phyloP scores from a whole-genome alignment of 768 basidiomycete genomes.

The Tulasnella calospora region DNA sequence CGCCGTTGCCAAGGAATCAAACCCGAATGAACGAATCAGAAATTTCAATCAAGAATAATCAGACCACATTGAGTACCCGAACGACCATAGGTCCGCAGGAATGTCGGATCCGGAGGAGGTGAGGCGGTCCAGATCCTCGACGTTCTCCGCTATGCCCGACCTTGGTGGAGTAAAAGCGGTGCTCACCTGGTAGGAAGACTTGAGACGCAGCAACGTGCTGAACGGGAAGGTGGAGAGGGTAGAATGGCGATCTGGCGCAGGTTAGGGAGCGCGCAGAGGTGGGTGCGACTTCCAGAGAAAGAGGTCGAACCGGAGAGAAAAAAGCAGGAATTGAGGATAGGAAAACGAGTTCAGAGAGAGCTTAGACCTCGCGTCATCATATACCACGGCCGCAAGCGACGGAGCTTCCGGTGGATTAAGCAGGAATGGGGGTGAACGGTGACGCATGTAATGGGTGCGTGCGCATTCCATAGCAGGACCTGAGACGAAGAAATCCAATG shows the following conservation, averaged over 20 bases:
- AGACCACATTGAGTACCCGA: neutral
- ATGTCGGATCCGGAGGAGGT: neutral
- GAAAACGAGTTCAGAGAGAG: neutral
- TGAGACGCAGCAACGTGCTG: neutral
- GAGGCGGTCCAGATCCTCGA: constrained; percentile 3
- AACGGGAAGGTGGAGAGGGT: neutral
- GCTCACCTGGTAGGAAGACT: neutral
- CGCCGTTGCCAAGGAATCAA: neutral
- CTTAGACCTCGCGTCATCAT: neutral
- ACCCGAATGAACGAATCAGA: neutral
- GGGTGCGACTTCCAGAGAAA: neutral
- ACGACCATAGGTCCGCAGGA: neutral
- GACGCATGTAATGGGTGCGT: neutral
- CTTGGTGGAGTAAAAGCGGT: constrained; percentile 3
- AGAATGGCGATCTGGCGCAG: neutral
- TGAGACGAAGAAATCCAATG: neutral
- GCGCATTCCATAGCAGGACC: neutral
- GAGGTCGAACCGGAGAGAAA: constrained; percentile 5
- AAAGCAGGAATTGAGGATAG: neutral
- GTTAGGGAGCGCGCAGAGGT: neutral
- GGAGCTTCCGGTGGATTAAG: neutral
- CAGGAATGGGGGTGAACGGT: neutral
- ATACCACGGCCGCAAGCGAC: neutral
- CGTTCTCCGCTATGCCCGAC: neutral
- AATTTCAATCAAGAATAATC: neutral